Conservation (phyloP, 1,284 basidiomycete genomes). For the Cutaneotrichosporon sp. region DNA sequence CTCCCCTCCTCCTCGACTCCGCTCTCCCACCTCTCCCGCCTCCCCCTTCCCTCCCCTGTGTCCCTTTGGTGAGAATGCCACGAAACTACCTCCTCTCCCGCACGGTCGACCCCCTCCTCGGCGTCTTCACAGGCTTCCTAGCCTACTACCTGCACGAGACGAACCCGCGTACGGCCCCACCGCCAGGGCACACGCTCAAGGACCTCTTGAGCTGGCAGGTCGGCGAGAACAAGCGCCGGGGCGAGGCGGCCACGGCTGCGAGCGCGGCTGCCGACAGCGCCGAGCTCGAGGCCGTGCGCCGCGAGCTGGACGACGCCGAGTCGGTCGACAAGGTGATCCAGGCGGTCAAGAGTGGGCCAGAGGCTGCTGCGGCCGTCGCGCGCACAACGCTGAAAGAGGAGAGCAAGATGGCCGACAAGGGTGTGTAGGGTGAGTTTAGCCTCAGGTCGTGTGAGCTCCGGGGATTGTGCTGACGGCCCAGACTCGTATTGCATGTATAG, state of each 20-base stretch:
- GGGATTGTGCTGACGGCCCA: background rate
- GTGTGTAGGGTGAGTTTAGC: background rate
- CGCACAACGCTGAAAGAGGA: slow-evolving; percentile 1
- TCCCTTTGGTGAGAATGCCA: slow-evolving; percentile 35
- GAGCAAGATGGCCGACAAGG: slow-evolving; percentile 2
- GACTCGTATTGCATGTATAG: background rate
- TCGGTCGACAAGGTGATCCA: background rate
- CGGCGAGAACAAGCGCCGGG: slow-evolving; percentile 40
- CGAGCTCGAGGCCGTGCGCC: slow-evolving; percentile 47
- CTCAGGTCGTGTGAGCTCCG: background rate
- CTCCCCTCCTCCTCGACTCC: background rate
- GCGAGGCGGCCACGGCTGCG: slow-evolving; percentile 30
- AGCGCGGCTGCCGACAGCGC: slow-evolving; percentile 21
- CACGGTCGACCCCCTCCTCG: slow-evolving; percentile 69
- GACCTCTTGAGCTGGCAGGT: slow-evolving; percentile 72
- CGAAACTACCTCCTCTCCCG: slow-evolving; percentile 50
- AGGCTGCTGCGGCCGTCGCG: background rate
- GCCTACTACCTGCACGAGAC: slow-evolving; percentile 82
- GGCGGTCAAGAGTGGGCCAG: background rate
- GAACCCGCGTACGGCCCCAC: slow-evolving; percentile 73
- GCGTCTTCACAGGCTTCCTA: slow-evolving; percentile 73
- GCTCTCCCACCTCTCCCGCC: background rate
- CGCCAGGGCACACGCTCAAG: slow-evolving; percentile 64
- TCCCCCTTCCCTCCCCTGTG: background rate
- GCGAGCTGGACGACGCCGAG: slow-evolving; percentile 39